Conservation (phyloP, 2,329 filamentous ascomycete genomes). For the Monosporascus sp. region DNA sequence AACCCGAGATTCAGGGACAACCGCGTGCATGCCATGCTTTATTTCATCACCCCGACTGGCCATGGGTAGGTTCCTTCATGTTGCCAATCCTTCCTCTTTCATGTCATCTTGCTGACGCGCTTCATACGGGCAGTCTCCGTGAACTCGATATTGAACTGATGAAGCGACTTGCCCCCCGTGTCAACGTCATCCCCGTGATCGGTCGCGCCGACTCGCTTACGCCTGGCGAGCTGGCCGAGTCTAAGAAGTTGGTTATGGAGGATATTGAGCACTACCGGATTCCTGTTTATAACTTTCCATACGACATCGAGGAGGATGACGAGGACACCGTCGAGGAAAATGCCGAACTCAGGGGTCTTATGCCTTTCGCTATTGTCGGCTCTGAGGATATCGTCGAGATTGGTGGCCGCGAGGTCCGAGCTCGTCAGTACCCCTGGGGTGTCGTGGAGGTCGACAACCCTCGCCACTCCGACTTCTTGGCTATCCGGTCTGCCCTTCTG, state of each 20-base stretch:
- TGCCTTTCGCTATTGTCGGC: slow-evolving; percentile 98
- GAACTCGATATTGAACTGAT: slow-evolving; percentile 99
- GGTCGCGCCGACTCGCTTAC: slow-evolving; percentile 97
- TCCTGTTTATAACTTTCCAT: slow-evolving; percentile 99
- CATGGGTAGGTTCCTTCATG: slow-evolving; percentile 63
- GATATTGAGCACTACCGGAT: slow-evolving; percentile 99
- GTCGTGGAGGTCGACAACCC: slow-evolving; percentile 99
- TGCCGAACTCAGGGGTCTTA: slow-evolving; percentile 90
- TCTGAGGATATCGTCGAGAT: slow-evolving; percentile 95
- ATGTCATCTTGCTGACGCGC: slow-evolving; percentile 10
- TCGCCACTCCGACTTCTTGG: slow-evolving; percentile 96
- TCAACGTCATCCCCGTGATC: slow-evolving; percentile 98
- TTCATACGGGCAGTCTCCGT: slow-evolving; percentile 62
- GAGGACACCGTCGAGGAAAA: slow-evolving; percentile 99
- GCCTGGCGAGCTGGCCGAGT: slow-evolving; percentile 92
- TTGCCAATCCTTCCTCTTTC: not conserved
- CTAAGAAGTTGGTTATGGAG: slow-evolving; percentile 99
- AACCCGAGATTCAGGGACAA: slow-evolving; percentile 99
- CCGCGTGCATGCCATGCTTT: slow-evolving; percentile 94
- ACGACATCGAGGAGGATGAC: slow-evolving; percentile 98
- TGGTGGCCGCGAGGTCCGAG: slow-evolving; percentile 84
- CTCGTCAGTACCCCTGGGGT: slow-evolving; percentile 98
- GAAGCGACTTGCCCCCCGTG: slow-evolving; percentile 96
- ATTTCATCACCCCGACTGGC: slow-evolving; percentile 98
- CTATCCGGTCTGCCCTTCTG: slow-evolving; percentile 90